Evolutionary conservation across 371 early-diverging fungal genomes (phyloP).

Genomic region (Globomyces sp.): DNA sequence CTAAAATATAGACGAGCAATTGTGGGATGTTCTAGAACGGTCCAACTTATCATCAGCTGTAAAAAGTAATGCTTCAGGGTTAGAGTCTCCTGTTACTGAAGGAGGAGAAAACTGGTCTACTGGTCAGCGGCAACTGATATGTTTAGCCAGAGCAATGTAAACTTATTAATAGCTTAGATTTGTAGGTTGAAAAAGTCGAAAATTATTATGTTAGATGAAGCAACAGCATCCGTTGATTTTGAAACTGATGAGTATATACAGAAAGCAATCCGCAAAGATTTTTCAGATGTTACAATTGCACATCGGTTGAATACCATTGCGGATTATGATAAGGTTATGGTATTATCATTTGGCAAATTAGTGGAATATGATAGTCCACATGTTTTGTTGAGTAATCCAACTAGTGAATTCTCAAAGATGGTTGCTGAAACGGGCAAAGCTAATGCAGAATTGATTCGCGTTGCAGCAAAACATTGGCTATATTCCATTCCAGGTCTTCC

Average conservation of each 20-base stretch:
- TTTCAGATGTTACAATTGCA: slow-evolving; percentile 58
- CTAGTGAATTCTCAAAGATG: slow-evolving; percentile 1
- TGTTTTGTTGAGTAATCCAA: background rate
- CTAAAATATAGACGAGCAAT: slow-evolving; percentile 39
- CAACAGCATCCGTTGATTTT: slow-evolving; percentile 51
- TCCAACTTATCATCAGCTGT: slow-evolving; percentile 32
- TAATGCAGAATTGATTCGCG: slow-evolving; percentile 29
- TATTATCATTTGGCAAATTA: slow-evolving; percentile 16
- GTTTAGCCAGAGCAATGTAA: slow-evolving; percentile 43
- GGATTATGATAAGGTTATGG: slow-evolving; percentile 24
- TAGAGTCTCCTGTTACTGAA: slow-evolving; percentile 16
- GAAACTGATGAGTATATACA: slow-evolving; percentile 60
- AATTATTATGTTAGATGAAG: slow-evolving; percentile 45
- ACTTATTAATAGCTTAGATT: too few relatives aligned
- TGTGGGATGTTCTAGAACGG: slow-evolving; percentile 45
- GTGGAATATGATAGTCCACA: slow-evolving; percentile 10
- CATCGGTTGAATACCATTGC: slow-evolving; percentile 53
- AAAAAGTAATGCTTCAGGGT: slow-evolving; percentile 1
- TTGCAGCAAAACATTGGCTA: too few relatives aligned
- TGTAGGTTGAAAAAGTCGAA: slow-evolving; percentile 28
- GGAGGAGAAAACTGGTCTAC: slow-evolving; percentile 16
- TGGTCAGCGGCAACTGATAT: slow-evolving; percentile 50
- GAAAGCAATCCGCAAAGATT: slow-evolving; percentile 54
- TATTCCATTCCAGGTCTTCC: slow-evolving; percentile 22
- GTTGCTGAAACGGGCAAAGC: slow-evolving; percentile 24